phyloP scores from a whole-genome alignment of 345 rosid species.

The Brassica napus region DNA sequence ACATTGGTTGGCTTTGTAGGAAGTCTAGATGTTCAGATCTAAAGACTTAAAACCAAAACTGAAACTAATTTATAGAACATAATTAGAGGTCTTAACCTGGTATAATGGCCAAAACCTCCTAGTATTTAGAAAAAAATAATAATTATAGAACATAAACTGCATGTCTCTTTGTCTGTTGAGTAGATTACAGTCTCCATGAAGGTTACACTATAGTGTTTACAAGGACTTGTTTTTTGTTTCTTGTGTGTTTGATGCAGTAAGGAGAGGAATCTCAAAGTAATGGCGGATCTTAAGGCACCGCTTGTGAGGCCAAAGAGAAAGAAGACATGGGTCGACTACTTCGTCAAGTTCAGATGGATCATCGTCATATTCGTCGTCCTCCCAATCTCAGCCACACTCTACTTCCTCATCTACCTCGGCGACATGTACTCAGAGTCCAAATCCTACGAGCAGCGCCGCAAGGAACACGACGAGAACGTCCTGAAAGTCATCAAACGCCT shows the following conservation, averaged over 20 bases:
- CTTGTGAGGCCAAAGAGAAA: conserved; percentile 80
- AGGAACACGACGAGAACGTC: conserved; percentile 85
- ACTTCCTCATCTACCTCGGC: conserved; percentile 83
- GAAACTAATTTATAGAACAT: not conserved
- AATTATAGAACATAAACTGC: not conserved
- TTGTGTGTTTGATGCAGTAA: conserved; percentile 19
- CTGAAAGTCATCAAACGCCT: conserved; percentile 73
- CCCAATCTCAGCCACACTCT: conserved; percentile 67
- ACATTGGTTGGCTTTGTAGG: conserved; percentile 4
- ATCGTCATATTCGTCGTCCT: conserved; percentile 80
- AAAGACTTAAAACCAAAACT: not conserved
- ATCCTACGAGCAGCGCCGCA: conserved; percentile 76
- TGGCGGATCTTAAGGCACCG: conserved; percentile 68
- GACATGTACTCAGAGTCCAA: conserved; percentile 80
- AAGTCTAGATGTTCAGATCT: conserved; percentile 33
- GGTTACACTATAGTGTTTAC: not conserved
- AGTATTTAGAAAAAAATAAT: too few species aligned
- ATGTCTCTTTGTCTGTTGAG: conserved; percentile 15
- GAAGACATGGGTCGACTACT: conserved; percentile 72
- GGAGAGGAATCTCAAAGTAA: conserved; percentile 25
- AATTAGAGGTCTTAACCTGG: too few species aligned
- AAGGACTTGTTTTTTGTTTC: not conserved
- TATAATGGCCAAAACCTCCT: too few species aligned
- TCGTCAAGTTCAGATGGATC: conserved; percentile 83
- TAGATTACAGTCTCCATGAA: conserved; percentile 4